Conservation (phyloP, 495 filamentous ascomycete species). For the Neurospora sp. region DNA sequence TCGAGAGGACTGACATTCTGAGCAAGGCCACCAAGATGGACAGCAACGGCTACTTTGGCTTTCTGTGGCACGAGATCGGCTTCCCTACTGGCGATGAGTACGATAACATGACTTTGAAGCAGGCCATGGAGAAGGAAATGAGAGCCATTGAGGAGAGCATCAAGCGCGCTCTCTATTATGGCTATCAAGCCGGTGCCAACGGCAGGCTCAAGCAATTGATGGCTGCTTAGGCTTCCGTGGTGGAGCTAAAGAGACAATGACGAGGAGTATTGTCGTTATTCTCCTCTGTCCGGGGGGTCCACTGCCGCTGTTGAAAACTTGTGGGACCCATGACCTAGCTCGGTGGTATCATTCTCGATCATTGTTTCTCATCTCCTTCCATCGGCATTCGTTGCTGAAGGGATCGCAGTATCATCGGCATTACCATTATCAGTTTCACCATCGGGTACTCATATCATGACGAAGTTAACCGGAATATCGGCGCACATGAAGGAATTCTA, state of each 20-base stretch:
- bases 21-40: conserved; percentile 13
- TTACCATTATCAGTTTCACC: no score
- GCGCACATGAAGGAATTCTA: background rate
- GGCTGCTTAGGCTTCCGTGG: background rate
- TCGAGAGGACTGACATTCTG: conserved; percentile 24
- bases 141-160: conserved; percentile 29
- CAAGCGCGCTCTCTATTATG: conserved; percentile 14
- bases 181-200: background rate
- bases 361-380: no score
- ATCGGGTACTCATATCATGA: no score
- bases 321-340: no score
- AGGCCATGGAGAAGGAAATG: conserved; percentile 29
- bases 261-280: background rate
- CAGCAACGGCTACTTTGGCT: conserved; percentile 31
- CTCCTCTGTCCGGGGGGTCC: no score
- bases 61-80: conserved; percentile 30
- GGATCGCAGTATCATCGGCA: no score
- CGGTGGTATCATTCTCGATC: no score
- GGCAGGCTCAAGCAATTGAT: background rate
- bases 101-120: conserved; percentile 24
- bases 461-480: background rate
- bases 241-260: background rate
- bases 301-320: no score
- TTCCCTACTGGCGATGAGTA: conserved; percentile 20
- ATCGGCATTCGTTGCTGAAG: no score